Evolutionary conservation across 768 basidiomycete genomes (phyloP), one percentile per base, ranked within the genome.

Genomic region (Myochromella boudieri): DNA sequence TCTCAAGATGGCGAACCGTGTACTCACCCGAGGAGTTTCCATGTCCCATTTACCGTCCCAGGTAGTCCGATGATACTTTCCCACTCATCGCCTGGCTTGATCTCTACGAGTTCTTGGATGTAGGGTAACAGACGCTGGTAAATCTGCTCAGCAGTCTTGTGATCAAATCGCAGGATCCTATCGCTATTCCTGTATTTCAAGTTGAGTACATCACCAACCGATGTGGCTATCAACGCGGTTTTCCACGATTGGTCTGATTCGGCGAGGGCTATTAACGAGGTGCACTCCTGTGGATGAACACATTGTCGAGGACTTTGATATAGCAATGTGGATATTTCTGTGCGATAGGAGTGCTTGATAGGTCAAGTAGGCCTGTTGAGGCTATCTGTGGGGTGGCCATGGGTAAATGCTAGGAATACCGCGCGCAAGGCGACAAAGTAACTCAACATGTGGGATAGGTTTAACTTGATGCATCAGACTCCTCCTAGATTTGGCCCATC

Each of bases 231-330:
- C 18, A 53, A 60, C 24, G 72, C 70, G 1, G 65, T 64, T 4
- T 51, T 44, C 72, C 72, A 73, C 5, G 57, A 44, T 1, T 32
- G 52, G 11, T 55, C 58, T 0, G 65, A 52, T 11, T 53, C 48
- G 2, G 71, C 69, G 1, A 62, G 61, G 2, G 57, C 53, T 14
- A 66, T 48, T 7, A 74, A 55, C 11, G 60, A 41, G 1, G 49
- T 51, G 43, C 73, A 74, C 57, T 75, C 73, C 15, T 62, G 55
- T 1, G 60, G 54, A 0, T 66, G 38, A 74, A 65, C 4, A 70
- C 59, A 43, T 70, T 54, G 59, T 74, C 72, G 11, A 75, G 42
- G 25, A 75, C 47, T 27, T 60, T 59, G 14, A 71, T 70, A 44
- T 67, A 74, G 37, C 62, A 61, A 25, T 59, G 60, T 4, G 55